Percentiles rank a stretch among this genome's conserved stretches.
phyloP scores from a whole-genome alignment of 208 protist species.

The Trypanosoma platydactyli region DNA sequence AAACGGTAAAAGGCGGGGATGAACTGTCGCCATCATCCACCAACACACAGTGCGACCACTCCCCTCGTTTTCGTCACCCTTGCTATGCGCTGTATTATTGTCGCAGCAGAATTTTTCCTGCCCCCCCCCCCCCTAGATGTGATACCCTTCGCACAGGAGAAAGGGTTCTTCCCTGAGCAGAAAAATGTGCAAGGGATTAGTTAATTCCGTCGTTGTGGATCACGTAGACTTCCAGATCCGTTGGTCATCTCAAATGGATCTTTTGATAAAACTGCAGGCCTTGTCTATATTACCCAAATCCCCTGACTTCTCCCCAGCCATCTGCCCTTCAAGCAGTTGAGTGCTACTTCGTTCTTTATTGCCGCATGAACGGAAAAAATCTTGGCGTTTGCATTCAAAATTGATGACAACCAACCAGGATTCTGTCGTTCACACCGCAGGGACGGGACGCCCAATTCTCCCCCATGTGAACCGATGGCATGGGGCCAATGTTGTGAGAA shows the following conservation, averaged over 20 bases:
- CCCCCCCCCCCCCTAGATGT: not conserved
- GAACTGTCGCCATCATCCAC: constrained; percentile 58
- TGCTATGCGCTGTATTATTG: not conserved
- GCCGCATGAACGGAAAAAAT: not conserved
- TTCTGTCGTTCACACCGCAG: constrained; percentile 34
- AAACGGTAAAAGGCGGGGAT: constrained; percentile 48
- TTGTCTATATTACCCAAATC: constrained; percentile 5
- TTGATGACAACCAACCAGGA: constrained; percentile 9
- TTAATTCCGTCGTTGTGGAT: constrained; percentile 38
- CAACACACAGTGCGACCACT: constrained; percentile 24
- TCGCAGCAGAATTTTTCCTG: not conserved
- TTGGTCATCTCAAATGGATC: not conserved
- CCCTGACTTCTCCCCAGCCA: not conserved
- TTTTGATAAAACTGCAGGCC: not conserved
- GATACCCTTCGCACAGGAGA: constrained; percentile 21
- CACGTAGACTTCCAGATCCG: not conserved
- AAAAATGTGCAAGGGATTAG: constrained; percentile 47
- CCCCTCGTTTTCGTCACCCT: not conserved
- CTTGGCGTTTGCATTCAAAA: constrained; percentile 15
- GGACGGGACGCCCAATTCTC: constrained; percentile 47
- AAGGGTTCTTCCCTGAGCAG: constrained; percentile 30
- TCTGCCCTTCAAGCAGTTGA: not conserved
- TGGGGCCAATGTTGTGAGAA: constrained; percentile 23
- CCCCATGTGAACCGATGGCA: constrained; percentile 46
- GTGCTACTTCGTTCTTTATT: not conserved